Base-by-base conservation (phyloP, 495 filamentous ascomycete genomes). In the Trichoderma asperelloides region DNA sequence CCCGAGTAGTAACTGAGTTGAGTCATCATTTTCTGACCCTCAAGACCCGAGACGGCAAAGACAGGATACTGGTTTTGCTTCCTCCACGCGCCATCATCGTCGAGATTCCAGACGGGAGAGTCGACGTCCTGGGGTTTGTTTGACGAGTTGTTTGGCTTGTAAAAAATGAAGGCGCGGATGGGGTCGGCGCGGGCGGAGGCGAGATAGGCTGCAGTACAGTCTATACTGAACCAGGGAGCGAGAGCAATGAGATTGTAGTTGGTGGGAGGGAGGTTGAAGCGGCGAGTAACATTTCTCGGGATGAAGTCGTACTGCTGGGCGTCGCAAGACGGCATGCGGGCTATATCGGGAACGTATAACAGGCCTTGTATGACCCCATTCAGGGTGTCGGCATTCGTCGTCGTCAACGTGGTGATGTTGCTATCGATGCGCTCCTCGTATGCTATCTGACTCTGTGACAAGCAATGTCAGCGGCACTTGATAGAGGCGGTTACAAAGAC, bases 181-280 rank as follows among this genome's bases (percentile, higher is more conserved):
- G 83, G 81, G 39, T 85, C 85, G 6, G 73, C 65, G 27, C 78
- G 78, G 13, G 89, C 89, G 25, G 89, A 82, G 13, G 78, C 74
- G 33, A 97, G 75, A 72, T 90, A 96, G 40, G 85, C 82, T 51
- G 79, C 74, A 11, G 89, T 87, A 69, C 94, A 98, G 25, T 84
- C 75, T 2, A 76, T 78, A 55, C 80, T 88, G 40, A 93, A 80
- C 94, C 94, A 97, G n/a, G 94, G 94, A 11, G 89, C 92, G n/a
- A 96, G 76, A 23, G 87, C 93, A 49, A 96, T 85, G n/a, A 82
- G 75, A 66, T 81, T 78, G 57, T 84, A 78, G 74, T 85, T 84
- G n/a, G 88, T 82, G 4, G 85, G 80, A 1, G 89, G 87, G 3
- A 97, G 84, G 71, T 95, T 86, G 63, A 80, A 74, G 68, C 84